A percentile compares a stretch with the other conserved stretches of the same genome.
phyloP scores from a whole-genome alignment of 805 yeast genomes.

The Hanseniaspora singularis region DNA sequence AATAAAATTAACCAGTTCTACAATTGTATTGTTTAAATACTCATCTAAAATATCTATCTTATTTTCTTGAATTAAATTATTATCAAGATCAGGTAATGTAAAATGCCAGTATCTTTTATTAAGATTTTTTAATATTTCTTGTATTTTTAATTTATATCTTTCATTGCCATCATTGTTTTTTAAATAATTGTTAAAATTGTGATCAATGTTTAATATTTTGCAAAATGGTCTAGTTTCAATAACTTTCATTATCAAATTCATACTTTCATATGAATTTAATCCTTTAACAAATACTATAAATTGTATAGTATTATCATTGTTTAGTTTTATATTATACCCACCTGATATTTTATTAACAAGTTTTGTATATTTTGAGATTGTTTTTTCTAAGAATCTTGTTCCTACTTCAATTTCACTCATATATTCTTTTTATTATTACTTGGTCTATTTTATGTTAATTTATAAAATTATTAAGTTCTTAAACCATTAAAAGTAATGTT shows the following conservation, averaged over 20 bases:
- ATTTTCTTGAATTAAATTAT: background rate
- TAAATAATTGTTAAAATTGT: background rate
- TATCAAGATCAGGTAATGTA: conserved; percentile 2
- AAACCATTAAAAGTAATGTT: too few relatives aligned
- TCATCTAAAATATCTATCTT: background rate
- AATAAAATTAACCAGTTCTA: conserved; percentile 1
- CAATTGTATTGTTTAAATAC: background rate
- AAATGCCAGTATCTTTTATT: conserved; percentile 11
- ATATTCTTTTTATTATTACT: background rate
- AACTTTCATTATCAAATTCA: background rate
- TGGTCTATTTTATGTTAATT: background rate
- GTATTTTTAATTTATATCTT: background rate
- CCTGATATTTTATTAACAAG: background rate
- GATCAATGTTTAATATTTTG: conserved; percentile 6
- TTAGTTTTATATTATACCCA: background rate
- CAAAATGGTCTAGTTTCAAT: background rate
- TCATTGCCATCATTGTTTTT: background rate
- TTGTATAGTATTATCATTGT: background rate
- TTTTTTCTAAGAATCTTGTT: background rate
- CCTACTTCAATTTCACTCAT: background rate
- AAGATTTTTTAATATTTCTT: background rate
- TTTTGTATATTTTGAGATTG: background rate
- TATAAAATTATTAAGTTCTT: too few relatives aligned
- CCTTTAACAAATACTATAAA: conserved; percentile 6
- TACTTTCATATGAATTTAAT: background rate